Base-by-base conservation (phyloP, 768 basidiomycete genomes). In the Calocera cornea region DNA sequence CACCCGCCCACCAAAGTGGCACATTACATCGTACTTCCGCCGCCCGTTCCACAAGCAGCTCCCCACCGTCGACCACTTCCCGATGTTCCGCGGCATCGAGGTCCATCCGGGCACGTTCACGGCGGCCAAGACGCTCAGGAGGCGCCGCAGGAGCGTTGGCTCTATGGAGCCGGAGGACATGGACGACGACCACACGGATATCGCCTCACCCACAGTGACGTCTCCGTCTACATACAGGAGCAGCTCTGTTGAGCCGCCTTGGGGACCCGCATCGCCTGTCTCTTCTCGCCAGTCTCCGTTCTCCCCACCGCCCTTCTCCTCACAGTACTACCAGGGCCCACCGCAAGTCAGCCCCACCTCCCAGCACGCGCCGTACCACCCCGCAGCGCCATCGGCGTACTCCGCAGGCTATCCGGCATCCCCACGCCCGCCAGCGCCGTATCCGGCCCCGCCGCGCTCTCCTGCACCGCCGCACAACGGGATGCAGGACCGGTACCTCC, bases 51-150 rank as follows among this genome's bases (percentile, higher is more conserved):
- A 69, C 50, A 63, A 69, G 27, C 63, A 66, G 41, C 67, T 71
- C 38, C 89, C 90, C 19, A 83, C 87, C 33, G 80, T 90, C 65
- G 88, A 90, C 68, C 82, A 84, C 72, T 90, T 89, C 71, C 84
- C 88, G 36, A 87, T 89, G 73, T 82, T 92, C 68, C 84, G 86
- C 67, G 80, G 77, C 68, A 79, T 92, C 68, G 81, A 81, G 24
- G 84, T 88, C 34, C 88, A 89, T 1, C 82, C 82, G 67, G 86
- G 87, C 2, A 77, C 90, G 19, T 90, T 88, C 73, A 79, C 83
- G 44, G 89, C 87, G 68, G 87, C 85, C 72, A 89, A 88, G 77
- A 79, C 76, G 1, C 49, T 74, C 33, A 65, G 66, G 1, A 54
- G 70, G 24, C 24, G 54, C 27, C 11, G 54, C 11, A 12, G 54